These are phyloP conservation scores for Arthrobotrys sinensis DNA, from an alignment of 2,329 filamentous ascomycete genomes.

Conservation along the genomic window DNA sequence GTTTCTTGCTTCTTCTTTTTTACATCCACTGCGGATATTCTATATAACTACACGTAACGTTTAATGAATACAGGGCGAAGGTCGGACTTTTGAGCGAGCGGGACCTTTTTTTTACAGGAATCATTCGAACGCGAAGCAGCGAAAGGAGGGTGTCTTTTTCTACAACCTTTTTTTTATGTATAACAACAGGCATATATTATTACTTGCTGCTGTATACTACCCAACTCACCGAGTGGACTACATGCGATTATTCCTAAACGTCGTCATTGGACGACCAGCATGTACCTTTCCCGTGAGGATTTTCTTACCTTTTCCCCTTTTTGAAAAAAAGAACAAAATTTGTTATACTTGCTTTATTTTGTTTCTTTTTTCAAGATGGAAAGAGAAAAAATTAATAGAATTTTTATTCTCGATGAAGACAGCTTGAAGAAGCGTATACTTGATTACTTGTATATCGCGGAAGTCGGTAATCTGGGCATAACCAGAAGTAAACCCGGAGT, in stretches of 20 bases:
- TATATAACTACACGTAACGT: constrained; percentile 27
- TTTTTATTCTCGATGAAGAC: constrained; percentile 3
- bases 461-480: background rate
- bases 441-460: background rate
- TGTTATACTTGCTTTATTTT: background rate
- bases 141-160: too few relatives aligned
- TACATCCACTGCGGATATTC: constrained; percentile 1
- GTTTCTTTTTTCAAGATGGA: background rate
- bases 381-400: constrained; percentile 13
- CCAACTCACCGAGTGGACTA: background rate
- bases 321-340: background rate
- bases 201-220: constrained; percentile 6
- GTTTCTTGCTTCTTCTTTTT: constrained; percentile 8
- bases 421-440: background rate
- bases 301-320: background rate
- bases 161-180: too few relatives aligned
- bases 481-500: background rate
- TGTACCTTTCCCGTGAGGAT: background rate
- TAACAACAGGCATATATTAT: too few relatives aligned
- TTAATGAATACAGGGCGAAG: constrained; percentile 30
- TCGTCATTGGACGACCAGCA: too few relatives aligned
- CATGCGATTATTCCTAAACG: too few relatives aligned
- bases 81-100: background rate
- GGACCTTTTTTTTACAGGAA: background rate
- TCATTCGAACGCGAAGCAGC: background rate